Percentiles rank a stretch among this genome's conserved stretches.
Conservation (phyloP, 208 protist genomes). For the Blechomonas ayalai region DNA sequence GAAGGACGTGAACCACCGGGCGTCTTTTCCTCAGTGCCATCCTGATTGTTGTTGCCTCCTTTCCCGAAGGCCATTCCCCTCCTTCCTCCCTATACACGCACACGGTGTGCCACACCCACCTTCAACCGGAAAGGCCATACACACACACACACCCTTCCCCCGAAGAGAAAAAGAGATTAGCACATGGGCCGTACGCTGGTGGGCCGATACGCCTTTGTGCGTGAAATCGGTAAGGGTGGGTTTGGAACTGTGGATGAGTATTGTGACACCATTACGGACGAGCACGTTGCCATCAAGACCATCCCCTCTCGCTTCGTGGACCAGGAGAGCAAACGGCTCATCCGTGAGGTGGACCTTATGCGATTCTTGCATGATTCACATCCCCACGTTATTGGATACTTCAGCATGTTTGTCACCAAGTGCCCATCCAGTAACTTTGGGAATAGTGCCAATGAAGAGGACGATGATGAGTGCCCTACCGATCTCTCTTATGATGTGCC, state of each 20-base stretch:
- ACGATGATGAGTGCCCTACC: not conserved
- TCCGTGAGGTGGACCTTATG: constrained; percentile 96
- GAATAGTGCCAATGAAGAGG: not conserved
- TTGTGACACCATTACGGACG: constrained; percentile 52
- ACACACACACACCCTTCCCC: too few relatives aligned
- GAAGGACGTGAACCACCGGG: too few relatives aligned
- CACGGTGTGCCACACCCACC: too few relatives aligned
- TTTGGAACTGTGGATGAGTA: constrained; percentile 97
- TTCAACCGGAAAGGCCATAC: too few relatives aligned
- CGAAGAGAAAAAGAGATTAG: too few relatives aligned
- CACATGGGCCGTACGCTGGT: too few relatives aligned
- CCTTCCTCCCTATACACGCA: too few relatives aligned
- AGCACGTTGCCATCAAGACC: constrained; percentile 87
- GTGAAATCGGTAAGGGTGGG: constrained; percentile 88
- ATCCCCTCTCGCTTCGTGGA: constrained; percentile 83
- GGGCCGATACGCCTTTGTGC: constrained; percentile 56
- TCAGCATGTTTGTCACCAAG: constrained; percentile 93
- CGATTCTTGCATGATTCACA: constrained; percentile 91
- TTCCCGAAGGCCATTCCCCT: too few relatives aligned
- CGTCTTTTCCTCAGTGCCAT: too few relatives aligned
- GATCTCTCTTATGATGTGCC: constrained; percentile 3
- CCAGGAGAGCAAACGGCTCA: constrained; percentile 86
- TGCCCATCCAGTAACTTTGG: constrained; percentile 4
- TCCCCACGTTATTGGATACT: constrained; percentile 91
- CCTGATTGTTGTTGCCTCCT: too few relatives aligned